These are phyloP conservation scores for Inga oerstediana DNA, from an alignment of 306 rosid genomes.

Conservation along the genomic window DNA sequence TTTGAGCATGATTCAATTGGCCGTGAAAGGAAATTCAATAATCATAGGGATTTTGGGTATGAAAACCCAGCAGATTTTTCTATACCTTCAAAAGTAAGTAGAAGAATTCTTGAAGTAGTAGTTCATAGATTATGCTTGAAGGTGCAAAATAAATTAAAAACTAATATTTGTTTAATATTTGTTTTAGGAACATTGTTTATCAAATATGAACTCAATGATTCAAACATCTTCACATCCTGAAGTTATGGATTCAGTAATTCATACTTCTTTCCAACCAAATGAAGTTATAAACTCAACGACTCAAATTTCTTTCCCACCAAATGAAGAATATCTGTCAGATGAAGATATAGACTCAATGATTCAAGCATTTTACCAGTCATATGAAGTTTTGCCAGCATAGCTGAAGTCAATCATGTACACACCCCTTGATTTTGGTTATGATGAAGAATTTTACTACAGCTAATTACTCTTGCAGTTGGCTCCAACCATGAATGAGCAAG, in stretches of 20 bases:
- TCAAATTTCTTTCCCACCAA: neutral
- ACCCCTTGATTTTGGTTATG: neutral
- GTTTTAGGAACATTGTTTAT: constrained; percentile 12
- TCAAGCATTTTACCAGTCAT: too few species aligned
- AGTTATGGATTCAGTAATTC: neutral
- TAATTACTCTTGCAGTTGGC: neutral
- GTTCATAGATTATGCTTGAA: neutral
- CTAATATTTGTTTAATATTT: constrained; percentile 10
- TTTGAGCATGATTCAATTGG: too few species aligned
- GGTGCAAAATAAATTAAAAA: constrained; percentile 9
- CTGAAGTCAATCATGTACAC: neutral
- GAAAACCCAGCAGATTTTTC: neutral
- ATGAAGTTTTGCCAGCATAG: neutral
- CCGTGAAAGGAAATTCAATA: constrained; percentile 14
- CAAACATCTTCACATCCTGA: neutral
- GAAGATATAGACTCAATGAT: too few species aligned
- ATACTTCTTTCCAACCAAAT: neutral
- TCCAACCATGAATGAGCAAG: neutral
- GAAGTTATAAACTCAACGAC: neutral
- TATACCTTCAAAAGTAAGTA: constrained; percentile 42
- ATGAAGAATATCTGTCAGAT: neutral
- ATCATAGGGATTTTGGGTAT: neutral
- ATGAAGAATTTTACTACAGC: neutral
- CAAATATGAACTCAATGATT: neutral
- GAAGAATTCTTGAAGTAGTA: constrained; percentile 12